Conservation (phyloP, 768 basidiomycete genomes). For the Boletus pseudo-olivaceus region DNA sequence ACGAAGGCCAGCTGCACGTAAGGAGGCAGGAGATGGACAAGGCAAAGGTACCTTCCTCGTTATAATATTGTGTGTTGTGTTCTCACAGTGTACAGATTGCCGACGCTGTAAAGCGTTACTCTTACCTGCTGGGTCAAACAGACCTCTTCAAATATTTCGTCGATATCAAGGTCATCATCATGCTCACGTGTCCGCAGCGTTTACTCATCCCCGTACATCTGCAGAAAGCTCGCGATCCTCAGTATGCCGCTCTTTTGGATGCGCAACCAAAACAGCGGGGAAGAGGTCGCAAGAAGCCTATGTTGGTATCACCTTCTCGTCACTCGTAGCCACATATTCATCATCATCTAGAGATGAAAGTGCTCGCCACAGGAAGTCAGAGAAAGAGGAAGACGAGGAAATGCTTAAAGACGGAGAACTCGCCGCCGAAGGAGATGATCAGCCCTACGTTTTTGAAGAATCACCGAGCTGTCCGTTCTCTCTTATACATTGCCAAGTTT, state of each 20-base stretch:
- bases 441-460: slow-evolving; percentile 92
- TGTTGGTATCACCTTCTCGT: slow-evolving; percentile 40
- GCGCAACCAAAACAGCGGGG: slow-evolving; percentile 84
- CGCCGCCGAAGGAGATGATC: slow-evolving; percentile 77
- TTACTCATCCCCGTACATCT: slow-evolving; percentile 1
- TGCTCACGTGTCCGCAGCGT: background rate
- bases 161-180: slow-evolving; percentile 80
- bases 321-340: slow-evolving; percentile 1
- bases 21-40: slow-evolving; percentile 87
- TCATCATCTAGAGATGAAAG: slow-evolving; percentile 55
- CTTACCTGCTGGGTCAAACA: slow-evolving; percentile 96
- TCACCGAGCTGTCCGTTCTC: slow-evolving; percentile 74
- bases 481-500: background rate
- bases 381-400: slow-evolving; percentile 98
- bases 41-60: slow-evolving; percentile 58
- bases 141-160: slow-evolving; percentile 98
- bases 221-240: slow-evolving; percentile 85
- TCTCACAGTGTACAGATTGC: slow-evolving; percentile 53
- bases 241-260: slow-evolving; percentile 87
- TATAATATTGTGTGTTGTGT: background rate
- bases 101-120: slow-evolving; percentile 95
- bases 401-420: slow-evolving; percentile 82
- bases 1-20: slow-evolving; percentile 63
- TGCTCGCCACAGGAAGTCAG: slow-evolving; percentile 88
- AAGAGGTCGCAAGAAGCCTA: slow-evolving; percentile 77